Evolutionary conservation across 202 grass and related monocot genomes (phyloP), one percentile per base, ranked within the genome.

Genomic region (Panicum virgatum): DNA sequence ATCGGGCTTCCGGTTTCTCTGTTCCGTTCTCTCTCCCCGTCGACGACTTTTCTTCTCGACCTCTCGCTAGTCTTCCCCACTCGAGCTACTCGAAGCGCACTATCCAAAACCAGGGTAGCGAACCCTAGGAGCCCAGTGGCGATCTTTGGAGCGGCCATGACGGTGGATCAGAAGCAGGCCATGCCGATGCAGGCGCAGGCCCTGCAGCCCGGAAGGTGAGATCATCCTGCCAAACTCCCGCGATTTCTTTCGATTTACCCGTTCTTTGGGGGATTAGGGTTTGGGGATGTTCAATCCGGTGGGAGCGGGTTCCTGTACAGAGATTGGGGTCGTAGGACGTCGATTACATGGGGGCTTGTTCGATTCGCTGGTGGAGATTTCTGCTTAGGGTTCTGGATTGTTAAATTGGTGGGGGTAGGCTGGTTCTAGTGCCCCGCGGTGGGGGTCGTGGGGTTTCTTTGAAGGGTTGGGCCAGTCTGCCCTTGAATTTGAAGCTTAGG

Each of bases 131-230:
- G 5, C 5, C 22, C 43, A 18, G 79, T 37, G 26, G 52, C 46
- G 18, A 16, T 80, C 74, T 12, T 64, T 23, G 11, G 29, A 32
- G 20, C 56, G 1, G 37, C 88, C 53, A 90, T 90, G 88, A 80
- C 80, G 68, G 80, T 90, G 46, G 46, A 76, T 18, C 88, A 76
- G 75, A 87, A 63, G n/a, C n/a, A n/a, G 6, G 84, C 69, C 12
- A 78, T 51, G 26, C 69, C 62, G 25, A 59, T 62, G 20, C 79
- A 83, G 79, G 59, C 78, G 19, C 73, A 45, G 50, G 10, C 34
- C 52, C 23, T 75, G 10, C 75, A 76, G 69, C 80, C 84, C 22
- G 80, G 80, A 87, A 90, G 88, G 88, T 90, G 80, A 80, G 80
- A 87, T 36, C 37, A 63, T 43, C 39, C 8, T 58, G 32, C 15